These are phyloP conservation scores for Pseudonectria foliicola DNA, from an alignment of 2,329 filamentous ascomycete species.

Conservation along the genomic window DNA sequence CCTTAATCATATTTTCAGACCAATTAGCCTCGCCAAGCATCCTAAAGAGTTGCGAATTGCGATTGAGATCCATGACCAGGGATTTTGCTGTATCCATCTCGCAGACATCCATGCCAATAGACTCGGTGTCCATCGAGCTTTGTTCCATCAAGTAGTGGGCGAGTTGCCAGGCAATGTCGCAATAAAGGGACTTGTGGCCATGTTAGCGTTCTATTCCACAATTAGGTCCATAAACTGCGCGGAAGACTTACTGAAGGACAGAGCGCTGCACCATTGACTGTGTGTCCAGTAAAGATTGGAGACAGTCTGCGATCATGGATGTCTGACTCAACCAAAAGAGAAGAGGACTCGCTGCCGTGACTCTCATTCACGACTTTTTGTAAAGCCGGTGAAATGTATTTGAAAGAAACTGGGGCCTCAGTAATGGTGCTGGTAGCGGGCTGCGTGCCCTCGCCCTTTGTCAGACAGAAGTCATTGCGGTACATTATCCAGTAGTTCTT, in stretches of 20 bases:
- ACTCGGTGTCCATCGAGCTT: slow-evolving; percentile 2
- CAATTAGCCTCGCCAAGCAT: slow-evolving; percentile 11
- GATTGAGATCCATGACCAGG: slow-evolving; percentile 9
- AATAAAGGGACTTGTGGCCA: not conserved
- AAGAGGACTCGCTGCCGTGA: slow-evolving; percentile 4
- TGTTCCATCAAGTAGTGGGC: slow-evolving; percentile 12
- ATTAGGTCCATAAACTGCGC: too few relatives aligned
- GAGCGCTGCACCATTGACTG: slow-evolving; percentile 13
- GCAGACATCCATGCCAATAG: slow-evolving; percentile 13
- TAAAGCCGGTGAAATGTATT: slow-evolving; percentile 14
- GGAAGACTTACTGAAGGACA: slow-evolving; percentile 13
- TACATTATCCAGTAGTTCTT: slow-evolving; percentile 65
- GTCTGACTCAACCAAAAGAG: slow-evolving; percentile 11
- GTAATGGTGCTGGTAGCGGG: not conserved
- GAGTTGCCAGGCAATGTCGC: slow-evolving; percentile 10
- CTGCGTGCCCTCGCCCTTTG: slow-evolving; percentile 45
- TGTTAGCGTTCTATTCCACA: too few relatives aligned
- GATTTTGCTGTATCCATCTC: slow-evolving; percentile 15
- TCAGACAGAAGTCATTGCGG: slow-evolving; percentile 63
- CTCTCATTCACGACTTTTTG: slow-evolving; percentile 13
- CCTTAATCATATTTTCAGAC: slow-evolving; percentile 7
- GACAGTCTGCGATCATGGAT: slow-evolving; percentile 9
- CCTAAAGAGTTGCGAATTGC: slow-evolving; percentile 10
- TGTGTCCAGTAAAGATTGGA: slow-evolving; percentile 13
- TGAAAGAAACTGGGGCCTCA: slow-evolving; percentile 1